These are phyloP conservation scores for Babesia ovata DNA, from an alignment of 169 alveolate genomes.

Conservation along the genomic window DNA sequence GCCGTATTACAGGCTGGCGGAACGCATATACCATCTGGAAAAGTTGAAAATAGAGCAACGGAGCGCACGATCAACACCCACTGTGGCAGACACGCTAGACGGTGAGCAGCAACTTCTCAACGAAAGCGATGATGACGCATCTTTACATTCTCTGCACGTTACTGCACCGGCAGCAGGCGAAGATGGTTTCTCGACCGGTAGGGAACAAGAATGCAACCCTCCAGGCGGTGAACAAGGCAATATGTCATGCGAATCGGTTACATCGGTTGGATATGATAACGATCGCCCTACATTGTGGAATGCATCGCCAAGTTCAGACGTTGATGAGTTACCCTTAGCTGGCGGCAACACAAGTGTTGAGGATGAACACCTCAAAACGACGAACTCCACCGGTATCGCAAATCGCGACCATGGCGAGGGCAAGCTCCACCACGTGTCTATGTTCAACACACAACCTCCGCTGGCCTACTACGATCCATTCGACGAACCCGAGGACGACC, in stretches of 20 bases:
- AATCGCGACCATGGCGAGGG: no score
- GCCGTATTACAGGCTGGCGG: constrained; percentile 22
- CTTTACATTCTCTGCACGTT: no score
- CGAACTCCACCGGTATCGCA: neutral
- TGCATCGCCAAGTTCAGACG: neutral
- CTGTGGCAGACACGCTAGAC: no score
- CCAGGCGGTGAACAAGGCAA: neutral
- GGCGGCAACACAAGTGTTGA: no score
- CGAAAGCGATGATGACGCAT: no score
- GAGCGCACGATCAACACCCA: no score
- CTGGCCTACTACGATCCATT: constrained; percentile 25
- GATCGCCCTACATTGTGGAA: neutral
- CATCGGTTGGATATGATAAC: neutral
- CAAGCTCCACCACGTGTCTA: constrained; percentile 24
- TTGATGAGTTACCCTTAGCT: no score
- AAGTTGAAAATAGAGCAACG: neutral
- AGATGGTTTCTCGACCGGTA: no score
- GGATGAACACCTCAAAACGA: no score
- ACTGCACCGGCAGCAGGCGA: no score
- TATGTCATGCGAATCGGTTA: neutral
- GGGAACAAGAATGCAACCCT: no score
- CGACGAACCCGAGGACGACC: constrained; percentile 15
- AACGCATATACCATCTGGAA: constrained; percentile 31
- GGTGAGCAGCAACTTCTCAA: no score
- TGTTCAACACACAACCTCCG: neutral